These are phyloP conservation scores for Arxiozyma bovina DNA, from an alignment of 1,139 yeast species.

Conservation along the genomic window DNA sequence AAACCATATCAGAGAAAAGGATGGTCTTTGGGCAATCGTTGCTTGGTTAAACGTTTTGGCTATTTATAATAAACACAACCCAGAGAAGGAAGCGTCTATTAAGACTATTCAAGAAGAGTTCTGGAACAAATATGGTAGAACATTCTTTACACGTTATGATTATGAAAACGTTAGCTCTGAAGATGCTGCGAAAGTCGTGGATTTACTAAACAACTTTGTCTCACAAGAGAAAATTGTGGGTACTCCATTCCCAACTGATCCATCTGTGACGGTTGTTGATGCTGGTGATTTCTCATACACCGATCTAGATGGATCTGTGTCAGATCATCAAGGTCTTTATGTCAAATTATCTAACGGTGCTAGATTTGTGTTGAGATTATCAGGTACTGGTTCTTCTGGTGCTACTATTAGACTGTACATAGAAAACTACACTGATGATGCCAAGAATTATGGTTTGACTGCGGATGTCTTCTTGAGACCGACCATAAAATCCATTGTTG, in stretches of 20 bases:
- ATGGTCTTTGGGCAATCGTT: slow-evolving; percentile 95
- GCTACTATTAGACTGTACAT: slow-evolving; percentile 92
- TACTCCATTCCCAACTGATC: slow-evolving; percentile 34
- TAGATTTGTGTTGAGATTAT: slow-evolving; percentile 80
- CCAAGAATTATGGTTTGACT: slow-evolving; percentile 38
- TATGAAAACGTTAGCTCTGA: slow-evolving; percentile 73
- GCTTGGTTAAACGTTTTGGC: slow-evolving; percentile 98
- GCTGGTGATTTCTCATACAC: slow-evolving; percentile 90
- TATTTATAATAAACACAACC: slow-evolving; percentile 52
- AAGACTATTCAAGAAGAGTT: slow-evolving; percentile 74
- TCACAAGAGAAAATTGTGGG: slow-evolving; percentile 39
- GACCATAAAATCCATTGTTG: slow-evolving; percentile 56
- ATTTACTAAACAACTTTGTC: slow-evolving; percentile 44
- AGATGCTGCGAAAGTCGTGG: slow-evolving; percentile 67
- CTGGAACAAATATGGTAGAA: slow-evolving; percentile 92
- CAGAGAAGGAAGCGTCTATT: slow-evolving; percentile 57
- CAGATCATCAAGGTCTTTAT: slow-evolving; percentile 81
- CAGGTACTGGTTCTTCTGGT: slow-evolving; percentile 98
- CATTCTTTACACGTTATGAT: slow-evolving; percentile 93
- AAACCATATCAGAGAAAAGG: slow-evolving; percentile 94
- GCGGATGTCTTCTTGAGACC: slow-evolving; percentile 63
- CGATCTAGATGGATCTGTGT: slow-evolving; percentile 88
- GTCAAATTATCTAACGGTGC: slow-evolving; percentile 76
- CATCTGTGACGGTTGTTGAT: slow-evolving; percentile 49
- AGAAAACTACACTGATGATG: slow-evolving; percentile 71